These are phyloP conservation scores for Cydonia oblonga DNA, from an alignment of 331 rosid species.

Conservation along the genomic window DNA sequence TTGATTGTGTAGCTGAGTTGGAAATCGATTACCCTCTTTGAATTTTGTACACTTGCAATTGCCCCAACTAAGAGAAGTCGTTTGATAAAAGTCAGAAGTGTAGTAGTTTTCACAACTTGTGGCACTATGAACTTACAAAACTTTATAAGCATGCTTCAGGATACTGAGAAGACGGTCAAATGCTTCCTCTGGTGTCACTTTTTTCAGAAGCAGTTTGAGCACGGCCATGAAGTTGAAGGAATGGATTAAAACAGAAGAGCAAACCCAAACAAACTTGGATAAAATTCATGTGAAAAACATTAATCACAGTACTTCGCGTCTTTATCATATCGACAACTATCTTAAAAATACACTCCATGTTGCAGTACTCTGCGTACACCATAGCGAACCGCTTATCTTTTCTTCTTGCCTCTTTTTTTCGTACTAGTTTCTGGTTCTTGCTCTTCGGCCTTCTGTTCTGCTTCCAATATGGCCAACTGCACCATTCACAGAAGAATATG, in stretches of 20 bases:
- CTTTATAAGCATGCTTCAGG: too few species aligned
- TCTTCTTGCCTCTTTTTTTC: conserved; percentile 77
- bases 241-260: not conserved
- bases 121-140: not conserved
- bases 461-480: conserved; percentile 81
- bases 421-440: conserved; percentile 81
- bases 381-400: conserved; percentile 12
- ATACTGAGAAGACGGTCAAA: not conserved
- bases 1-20: too few species aligned
- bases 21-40: too few species aligned
- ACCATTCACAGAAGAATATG: conserved; percentile 11
- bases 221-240: not conserved
- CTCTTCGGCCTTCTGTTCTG: conserved; percentile 92
- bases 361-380: not conserved
- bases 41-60: too few species aligned
- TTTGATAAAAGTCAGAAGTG: too few species aligned
- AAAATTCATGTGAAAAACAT: not conserved
- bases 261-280: not conserved
- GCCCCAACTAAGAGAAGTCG: too few species aligned
- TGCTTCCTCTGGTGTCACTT: not conserved
- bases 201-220: not conserved
- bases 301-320: not conserved
- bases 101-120: too few species aligned
- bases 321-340: not conserved
- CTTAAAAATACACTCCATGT: not conserved